phyloP scores from a whole-genome alignment of 805 yeast species.

The Myxozyma sirexii region DNA sequence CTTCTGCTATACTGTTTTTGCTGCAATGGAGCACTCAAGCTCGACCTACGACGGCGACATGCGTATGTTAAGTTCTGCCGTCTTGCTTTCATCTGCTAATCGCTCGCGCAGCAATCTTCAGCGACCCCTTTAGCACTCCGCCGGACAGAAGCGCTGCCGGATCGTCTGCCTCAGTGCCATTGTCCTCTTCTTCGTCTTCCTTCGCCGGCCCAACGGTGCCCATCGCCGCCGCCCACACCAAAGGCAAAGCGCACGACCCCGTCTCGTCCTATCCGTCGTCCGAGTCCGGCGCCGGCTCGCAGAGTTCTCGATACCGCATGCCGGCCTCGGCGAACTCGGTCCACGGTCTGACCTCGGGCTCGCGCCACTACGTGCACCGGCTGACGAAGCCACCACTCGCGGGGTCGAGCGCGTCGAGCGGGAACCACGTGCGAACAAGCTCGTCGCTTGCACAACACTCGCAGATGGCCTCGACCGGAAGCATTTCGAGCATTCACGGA shows the following conservation, averaged over 20 bases:
- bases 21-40: no score
- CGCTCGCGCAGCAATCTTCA: no score
- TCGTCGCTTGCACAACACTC: no score
- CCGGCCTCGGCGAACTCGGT: background rate
- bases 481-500: background rate
- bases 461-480: background rate
- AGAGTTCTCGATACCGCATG: background rate
- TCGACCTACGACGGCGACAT: no score
- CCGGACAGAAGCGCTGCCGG: background rate
- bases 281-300: background rate
- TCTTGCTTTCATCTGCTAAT: no score
- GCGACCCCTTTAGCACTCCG: background rate
- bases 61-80: no score
- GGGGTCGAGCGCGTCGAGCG: no score
- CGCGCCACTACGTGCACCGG: constrained; percentile 5
- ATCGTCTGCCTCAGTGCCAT: no score
- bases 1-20: no score
- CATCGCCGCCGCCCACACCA: background rate
- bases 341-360: constrained; percentile 7
- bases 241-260: background rate
- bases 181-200: background rate
- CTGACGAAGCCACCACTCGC: background rate
- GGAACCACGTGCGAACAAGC: no score
- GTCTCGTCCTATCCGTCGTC: background rate
- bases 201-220: background rate